Conservation (phyloP, 1,284 basidiomycete genomes). For the Marasmius tenuissimus region DNA sequence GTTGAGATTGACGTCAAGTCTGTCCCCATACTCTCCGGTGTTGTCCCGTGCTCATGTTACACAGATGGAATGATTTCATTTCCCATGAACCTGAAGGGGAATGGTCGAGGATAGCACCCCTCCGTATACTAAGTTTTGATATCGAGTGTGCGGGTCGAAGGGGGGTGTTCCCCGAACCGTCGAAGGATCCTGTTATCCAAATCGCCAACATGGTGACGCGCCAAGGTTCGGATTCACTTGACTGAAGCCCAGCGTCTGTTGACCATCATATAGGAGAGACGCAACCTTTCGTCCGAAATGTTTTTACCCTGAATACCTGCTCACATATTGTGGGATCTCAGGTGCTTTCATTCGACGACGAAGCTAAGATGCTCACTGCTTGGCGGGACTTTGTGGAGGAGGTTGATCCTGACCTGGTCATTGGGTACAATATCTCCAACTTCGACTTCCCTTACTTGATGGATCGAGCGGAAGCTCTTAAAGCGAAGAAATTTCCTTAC, state of each 20-base stretch:
- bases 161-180: conserved; percentile 91
- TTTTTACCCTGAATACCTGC: conserved; percentile 94
- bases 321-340: conserved; percentile 94
- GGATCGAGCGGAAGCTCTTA: conserved; percentile 84
- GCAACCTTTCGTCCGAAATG: conserved; percentile 90
- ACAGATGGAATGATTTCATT: conserved; percentile 79
- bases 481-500: conserved; percentile 69
- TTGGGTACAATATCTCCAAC: conserved; percentile 89
- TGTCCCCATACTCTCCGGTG: conserved; percentile 20
- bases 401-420: conserved; percentile 91
- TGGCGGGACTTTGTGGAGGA: conserved; percentile 88
- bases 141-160: conserved; percentile 97
- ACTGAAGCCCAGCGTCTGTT: background rate
- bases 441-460: conserved; percentile 96
- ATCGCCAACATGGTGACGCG: conserved; percentile 97
- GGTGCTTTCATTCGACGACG: conserved; percentile 83
- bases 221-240: conserved; percentile 62
- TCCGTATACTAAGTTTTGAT: conserved; percentile 93
- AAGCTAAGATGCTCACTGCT: conserved; percentile 67
- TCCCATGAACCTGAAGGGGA: conserved; percentile 88
- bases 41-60: conserved; percentile 9
- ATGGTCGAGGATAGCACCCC: conserved; percentile 88
- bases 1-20: conserved; percentile 81
- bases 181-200: conserved; percentile 91
- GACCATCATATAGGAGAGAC: conserved; percentile 63